Percentiles rank a stretch among this genome's conserved stretches.
Conservation (phyloP, 2,329 filamentous ascomycete species). For the Fusarium buharicum region DNA sequence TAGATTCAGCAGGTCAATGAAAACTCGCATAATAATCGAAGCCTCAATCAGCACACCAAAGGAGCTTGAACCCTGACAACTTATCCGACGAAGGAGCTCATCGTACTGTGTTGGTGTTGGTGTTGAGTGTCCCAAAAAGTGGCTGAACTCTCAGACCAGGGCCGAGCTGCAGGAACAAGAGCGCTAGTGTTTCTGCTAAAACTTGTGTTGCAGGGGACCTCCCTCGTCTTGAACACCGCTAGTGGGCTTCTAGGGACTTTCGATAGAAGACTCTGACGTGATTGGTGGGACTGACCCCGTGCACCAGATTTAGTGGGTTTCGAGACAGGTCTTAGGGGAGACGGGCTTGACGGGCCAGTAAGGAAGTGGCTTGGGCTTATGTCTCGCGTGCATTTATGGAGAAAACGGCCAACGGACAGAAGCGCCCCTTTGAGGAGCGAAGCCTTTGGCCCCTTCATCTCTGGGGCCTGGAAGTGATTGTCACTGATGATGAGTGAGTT, state of each 20-base stretch:
- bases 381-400: slow-evolving; percentile 27
- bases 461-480: neutral
- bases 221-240: slow-evolving; percentile 5
- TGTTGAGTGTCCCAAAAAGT: slow-evolving; percentile 15
- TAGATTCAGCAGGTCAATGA: neutral
- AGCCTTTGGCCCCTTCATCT: slow-evolving; percentile 33
- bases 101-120: slow-evolving; percentile 7
- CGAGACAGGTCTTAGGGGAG: slow-evolving; percentile 32
- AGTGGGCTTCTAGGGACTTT: slow-evolving; percentile 14
- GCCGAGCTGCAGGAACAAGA: slow-evolving; percentile 46
- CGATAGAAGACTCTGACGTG: neutral
- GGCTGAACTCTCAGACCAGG: slow-evolving; percentile 28
- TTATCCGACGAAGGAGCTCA: slow-evolving; percentile 8
- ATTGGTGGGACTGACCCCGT: slow-evolving; percentile 30
- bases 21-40: neutral
- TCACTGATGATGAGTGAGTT: neutral
- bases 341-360: slow-evolving; percentile 17
- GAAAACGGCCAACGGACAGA: slow-evolving; percentile 28
- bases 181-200: slow-evolving; percentile 51
- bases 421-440: slow-evolving; percentile 23
- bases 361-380: slow-evolving; percentile 17
- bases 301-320: slow-evolving; percentile 25
- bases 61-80: slow-evolving; percentile 17
- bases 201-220: slow-evolving; percentile 24
- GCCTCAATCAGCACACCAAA: slow-evolving; percentile 7